Evolutionary conservation across 2,329 filamentous ascomycete species (phyloP).

Genomic region (Claviceps sp.): DNA sequence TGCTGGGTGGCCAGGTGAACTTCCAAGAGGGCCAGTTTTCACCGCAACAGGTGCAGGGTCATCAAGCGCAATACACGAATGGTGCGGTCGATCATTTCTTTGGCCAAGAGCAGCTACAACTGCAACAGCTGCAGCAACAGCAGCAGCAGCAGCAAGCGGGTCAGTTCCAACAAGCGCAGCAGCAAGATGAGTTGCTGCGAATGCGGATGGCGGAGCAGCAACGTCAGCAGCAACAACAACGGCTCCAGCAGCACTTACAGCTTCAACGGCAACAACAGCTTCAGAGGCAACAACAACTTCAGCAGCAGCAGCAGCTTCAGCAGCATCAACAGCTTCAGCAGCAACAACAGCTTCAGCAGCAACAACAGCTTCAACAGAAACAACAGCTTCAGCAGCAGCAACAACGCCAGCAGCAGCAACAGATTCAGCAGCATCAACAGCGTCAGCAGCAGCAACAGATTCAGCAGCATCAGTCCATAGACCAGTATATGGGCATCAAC

Average conservation of each 20-base stretch:
- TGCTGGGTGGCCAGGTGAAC: slow-evolving; percentile 13
- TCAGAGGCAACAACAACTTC: neutral
- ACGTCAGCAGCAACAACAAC: slow-evolving; percentile 13
- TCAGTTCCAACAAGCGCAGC: slow-evolving; percentile 9
- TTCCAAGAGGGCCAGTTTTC: slow-evolving; percentile 13
- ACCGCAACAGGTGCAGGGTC: slow-evolving; percentile 12
- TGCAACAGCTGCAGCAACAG: slow-evolving; percentile 12
- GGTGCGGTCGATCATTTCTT: slow-evolving; percentile 9
- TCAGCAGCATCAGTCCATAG: slow-evolving; percentile 3
- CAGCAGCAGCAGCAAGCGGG: slow-evolving; percentile 10
- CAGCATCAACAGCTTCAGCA: slow-evolving; percentile 10
- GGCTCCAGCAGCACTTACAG: neutral
- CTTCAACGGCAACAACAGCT: slow-evolving; percentile 1
- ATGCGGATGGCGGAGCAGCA: slow-evolving; percentile 11
- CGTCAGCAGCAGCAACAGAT: slow-evolving; percentile 8
- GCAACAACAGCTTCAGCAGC: slow-evolving; percentile 5
- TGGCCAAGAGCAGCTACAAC: slow-evolving; percentile 10
- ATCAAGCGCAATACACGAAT: slow-evolving; percentile 7
- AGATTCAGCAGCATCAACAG: slow-evolving; percentile 7
- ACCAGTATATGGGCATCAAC: slow-evolving; percentile 1
- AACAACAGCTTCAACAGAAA: slow-evolving; percentile 8
- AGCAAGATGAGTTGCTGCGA: slow-evolving; percentile 13
- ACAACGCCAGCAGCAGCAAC: slow-evolving; percentile 7
- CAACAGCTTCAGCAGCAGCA: slow-evolving; percentile 2
- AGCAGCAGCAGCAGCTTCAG: slow-evolving; percentile 1